Base-by-base conservation (phyloP, 148 eudicot species). In the Heliamphora exappendiculata region DNA sequence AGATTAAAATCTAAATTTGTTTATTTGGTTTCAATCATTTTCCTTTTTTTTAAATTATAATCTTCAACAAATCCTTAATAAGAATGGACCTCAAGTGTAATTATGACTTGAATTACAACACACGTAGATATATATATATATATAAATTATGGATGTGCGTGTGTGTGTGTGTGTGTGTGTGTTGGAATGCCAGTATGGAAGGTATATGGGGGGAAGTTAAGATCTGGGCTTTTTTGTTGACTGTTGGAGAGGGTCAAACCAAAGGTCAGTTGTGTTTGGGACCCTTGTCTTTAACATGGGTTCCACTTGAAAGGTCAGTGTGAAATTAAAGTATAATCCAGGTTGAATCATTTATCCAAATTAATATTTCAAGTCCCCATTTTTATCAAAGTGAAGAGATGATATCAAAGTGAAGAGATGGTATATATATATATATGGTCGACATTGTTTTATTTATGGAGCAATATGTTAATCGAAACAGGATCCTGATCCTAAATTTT, bases 221-320 rank as follows among this genome's bases (percentile, higher is more conserved):
- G 67, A 1, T n/a, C 5, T 7, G 24, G 28, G 24, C 37, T 17
- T 50, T 10, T 11, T 4, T 28, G 36, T 28, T 19, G 74, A 49
- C 22, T 7, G 13, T 26, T 50, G 36, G 74, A 47, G 3, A 3
- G 74, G 59, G 59, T 29, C 26, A 54, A 72, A 31, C 14, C 9
- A 20, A 7, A 24, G 49, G 34, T n/a, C 49, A 36, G 44, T 14
- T 50, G 74, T 57, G 24, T 16, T 19, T 41, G 50, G 50, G 68
- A 64, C 42, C 44, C 5, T 39, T 41, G 50, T 49, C 5, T 9
- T 31, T 17, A 49, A 26, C 10, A 45, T 45, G 45, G 67, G 77
- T 64, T 59, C 67, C 68, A 73, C 76, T 53, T 51, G 66, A 57
- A 39, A 34, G 60, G 36, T 73, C 37, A 70, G 74, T 17, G 14